Base-by-base conservation (phyloP, 495 filamentous ascomycete species). In the Daldinia concentrica region DNA sequence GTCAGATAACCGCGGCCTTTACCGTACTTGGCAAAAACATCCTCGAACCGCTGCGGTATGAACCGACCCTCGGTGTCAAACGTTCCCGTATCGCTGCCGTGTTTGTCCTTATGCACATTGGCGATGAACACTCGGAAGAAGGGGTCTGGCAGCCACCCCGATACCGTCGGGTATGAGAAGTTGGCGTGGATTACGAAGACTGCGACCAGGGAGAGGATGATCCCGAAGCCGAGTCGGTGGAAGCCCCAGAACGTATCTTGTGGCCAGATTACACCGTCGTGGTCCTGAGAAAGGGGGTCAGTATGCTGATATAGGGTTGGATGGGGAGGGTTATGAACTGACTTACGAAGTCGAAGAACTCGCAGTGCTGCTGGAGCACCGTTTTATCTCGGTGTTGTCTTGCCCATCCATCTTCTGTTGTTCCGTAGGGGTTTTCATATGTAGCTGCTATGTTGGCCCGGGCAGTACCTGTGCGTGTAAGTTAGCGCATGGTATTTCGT, bases 31-130 rank as follows among this genome's bases (percentile, higher is more conserved):
- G 78, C 72, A 58, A 90, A 89, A 72, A 87, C 72, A 66, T 89
- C 84, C 78, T 90, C 86, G 69, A 89, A 89, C 11, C 73, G 72
- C 77, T 86, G 83, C 55, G 85, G 86, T 5, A 82, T 62, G 64
- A 88, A 87, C 0, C 86, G 77, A 0, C 87, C 87, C 72, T 89
- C 86, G 8, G 67, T 77, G 72, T 88, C 86, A 59, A 82, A 89
- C 5, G 76, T 80, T 6, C 82, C 82, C 17, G 78, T 83, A 64
- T 88, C 87, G 39, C 80, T 84, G n/a, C 86, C 87, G 56, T 88
- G 86, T 78, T 88, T 90, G 48, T 79, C 82, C 74, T 86, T 88
- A 76, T 89, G 84, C 41, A 89, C 83, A 3, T 75, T 77, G 1
- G 69, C 65, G 1, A 84, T 66, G 62, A 83, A 88, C 27, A 89